phyloP scores from a whole-genome alignment of 73 alveolate species.

The Tetrahymena thermophila region DNA sequence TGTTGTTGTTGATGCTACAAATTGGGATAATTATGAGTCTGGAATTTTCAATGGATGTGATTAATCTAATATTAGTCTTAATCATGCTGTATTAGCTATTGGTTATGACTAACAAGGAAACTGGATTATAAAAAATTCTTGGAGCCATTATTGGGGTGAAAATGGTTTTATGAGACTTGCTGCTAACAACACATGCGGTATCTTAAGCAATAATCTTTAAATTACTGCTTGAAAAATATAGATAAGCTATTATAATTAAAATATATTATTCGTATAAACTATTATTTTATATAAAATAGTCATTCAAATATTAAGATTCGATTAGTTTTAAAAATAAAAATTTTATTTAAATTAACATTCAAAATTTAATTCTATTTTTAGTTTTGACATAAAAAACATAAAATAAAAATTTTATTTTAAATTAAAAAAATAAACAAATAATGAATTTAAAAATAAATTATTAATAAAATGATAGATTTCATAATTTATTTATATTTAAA shows the following conservation, averaged over 20 bases:
- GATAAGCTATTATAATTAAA: too few species aligned
- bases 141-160: background rate
- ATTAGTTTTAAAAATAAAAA: too few species aligned
- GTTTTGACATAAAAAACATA: too few species aligned
- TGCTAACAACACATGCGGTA: background rate
- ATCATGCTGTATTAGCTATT: background rate
- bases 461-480: too few species aligned
- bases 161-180: background rate
- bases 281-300: too few species aligned
- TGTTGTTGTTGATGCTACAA: background rate
- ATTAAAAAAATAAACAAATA: too few species aligned
- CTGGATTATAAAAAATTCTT: background rate
- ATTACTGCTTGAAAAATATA: background rate
- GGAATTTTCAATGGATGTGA: background rate
- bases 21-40: background rate
- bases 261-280: background rate
- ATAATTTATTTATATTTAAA: too few species aligned
- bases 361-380: too few species aligned
- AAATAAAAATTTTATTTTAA: too few species aligned
- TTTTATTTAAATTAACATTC: too few species aligned
- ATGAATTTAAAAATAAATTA: too few species aligned
- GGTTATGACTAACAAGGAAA: background rate
- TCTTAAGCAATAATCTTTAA: background rate
- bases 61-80: background rate
- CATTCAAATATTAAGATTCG: too few species aligned